Evolutionary conservation across 2,329 filamentous ascomycete species (phyloP).

Genomic region (Apiospora pterosperma): DNA sequence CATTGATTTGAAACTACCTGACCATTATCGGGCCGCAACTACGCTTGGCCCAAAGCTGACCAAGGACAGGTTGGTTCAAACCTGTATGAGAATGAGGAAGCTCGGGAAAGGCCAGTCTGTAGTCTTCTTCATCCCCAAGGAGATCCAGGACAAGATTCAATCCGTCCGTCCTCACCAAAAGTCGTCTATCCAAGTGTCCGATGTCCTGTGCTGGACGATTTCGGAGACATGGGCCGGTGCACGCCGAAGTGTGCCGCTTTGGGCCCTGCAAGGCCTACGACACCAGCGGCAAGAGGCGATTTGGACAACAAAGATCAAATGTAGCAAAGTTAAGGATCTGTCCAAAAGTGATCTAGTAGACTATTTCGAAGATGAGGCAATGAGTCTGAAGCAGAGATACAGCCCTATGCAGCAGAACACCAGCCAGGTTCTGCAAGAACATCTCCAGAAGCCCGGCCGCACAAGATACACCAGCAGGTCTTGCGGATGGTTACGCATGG

Average conservation of each 20-base stretch:
- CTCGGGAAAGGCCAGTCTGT: slow-evolving; percentile 66
- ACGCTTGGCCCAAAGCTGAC: slow-evolving; percentile 63
- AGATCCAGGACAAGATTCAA: slow-evolving; percentile 54
- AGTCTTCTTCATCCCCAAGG: slow-evolving; percentile 54
- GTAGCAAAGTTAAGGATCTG: slow-evolving; percentile 10
- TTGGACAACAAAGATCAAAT: slow-evolving; percentile 23
- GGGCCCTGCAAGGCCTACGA: slow-evolving; percentile 56
- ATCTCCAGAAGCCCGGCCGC: slow-evolving; percentile 13
- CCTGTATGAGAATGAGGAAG: slow-evolving; percentile 68
- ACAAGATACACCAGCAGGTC: slow-evolving; percentile 43
- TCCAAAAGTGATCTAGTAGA: slow-evolving; percentile 49
- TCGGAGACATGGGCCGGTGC: slow-evolving; percentile 51
- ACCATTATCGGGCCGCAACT: slow-evolving; percentile 58
- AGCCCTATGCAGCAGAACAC: slow-evolving; percentile 24
- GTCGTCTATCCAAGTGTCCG: slow-evolving; percentile 38
- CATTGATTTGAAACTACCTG: slow-evolving; percentile 62
- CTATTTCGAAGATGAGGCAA: slow-evolving; percentile 54
- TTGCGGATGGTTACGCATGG: slow-evolving; percentile 27
- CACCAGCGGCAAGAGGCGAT: slow-evolving; percentile 38
- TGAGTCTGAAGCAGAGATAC: slow-evolving; percentile 51
- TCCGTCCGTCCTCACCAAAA: background rate
- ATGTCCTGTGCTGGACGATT: slow-evolving; percentile 60
- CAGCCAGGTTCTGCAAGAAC: background rate
- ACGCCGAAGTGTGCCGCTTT: slow-evolving; percentile 50
- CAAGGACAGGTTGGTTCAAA: slow-evolving; percentile 69